A percentile compares a stretch with the other conserved stretches of the same genome.
phyloP scores from a whole-genome alignment of 176 grass and related monocot genomes.

The Saccharum spontaneum region DNA sequence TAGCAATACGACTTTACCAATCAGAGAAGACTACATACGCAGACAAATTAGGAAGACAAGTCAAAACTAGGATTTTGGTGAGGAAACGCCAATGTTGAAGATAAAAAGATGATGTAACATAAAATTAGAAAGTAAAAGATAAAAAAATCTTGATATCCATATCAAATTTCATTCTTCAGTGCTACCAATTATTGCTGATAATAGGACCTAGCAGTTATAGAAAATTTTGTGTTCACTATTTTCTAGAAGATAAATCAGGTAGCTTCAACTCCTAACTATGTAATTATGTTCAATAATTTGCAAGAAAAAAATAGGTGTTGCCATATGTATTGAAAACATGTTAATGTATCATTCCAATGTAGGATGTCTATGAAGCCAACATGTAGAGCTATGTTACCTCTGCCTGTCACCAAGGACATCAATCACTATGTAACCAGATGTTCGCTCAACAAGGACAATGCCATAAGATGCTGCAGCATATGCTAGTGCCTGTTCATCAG shows the following conservation, averaged over 20 bases:
- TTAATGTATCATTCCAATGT: not conserved
- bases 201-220: not conserved
- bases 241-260: constrained; percentile 24
- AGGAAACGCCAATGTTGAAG: constrained; percentile 2
- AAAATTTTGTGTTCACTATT: not conserved
- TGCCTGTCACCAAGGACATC: constrained; percentile 73
- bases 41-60: not conserved
- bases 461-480: constrained; percentile 90
- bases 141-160: not conserved
- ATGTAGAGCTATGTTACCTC: constrained; percentile 54
- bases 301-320: not conserved
- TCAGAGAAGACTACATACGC: not conserved
- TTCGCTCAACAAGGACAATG: constrained; percentile 81
- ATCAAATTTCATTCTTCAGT: not conserved
- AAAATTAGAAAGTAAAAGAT: constrained; percentile 16
- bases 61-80: constrained; percentile 17
- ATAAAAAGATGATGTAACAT: not conserved
- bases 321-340: not conserved
- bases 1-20: constrained; percentile 20
- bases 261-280: not conserved
- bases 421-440: constrained; percentile 70
- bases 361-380: constrained; percentile 17
- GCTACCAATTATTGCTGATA: constrained; percentile 4
- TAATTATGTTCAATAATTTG: not conserved
- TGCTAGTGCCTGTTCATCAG: constrained; percentile 87